Base-by-base conservation (phyloP, 257 asterid species). In the Anisodus tanguticus region DNA sequence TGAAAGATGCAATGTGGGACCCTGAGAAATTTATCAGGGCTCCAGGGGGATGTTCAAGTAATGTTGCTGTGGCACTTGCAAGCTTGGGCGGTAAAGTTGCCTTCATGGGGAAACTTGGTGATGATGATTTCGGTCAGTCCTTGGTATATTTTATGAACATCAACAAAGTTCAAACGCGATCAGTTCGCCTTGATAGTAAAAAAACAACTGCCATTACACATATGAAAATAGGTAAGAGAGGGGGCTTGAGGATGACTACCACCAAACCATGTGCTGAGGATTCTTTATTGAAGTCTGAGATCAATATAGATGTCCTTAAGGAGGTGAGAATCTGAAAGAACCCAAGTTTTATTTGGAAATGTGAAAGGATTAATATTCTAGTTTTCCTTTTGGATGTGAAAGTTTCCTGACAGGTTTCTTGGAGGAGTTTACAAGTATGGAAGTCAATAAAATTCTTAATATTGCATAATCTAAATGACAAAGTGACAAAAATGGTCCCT, bases 31-130 rank as follows among this genome's bases (percentile, higher is more conserved):
- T 94, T 69, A 89, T 95, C 82, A 91, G 99, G 86, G 92, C 99
- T 67, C 90, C 95, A 2, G 99, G 98, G 39, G 98, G 99, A 63
- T 87, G 93, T 88, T 87, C 97, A 11, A 93, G 99, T 84, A 93
- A 93, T 85, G 98, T 96, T 83, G 99, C 98, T 6, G 89, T 96
- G 11, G 97, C 98, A 83, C 97, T 94, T 70, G 94, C 98, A 0
- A 86, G 93, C 64, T 90, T 96, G 91, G 98, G 99, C 43, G 97
- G 98, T 66, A 96, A 93, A 86, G 99, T 92, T 86, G 98, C 98
- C 22, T 92, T 96, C 89, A 96, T 94, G 99, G 99, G 99, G 51
- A 96, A 96, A 87, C 88, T 94, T 13, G 99, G 99, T 84, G 96
- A 91, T 81, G 99, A 94, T 70, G 88, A 89, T 62, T 92, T 55